Percentiles rank a stretch among this genome's conserved stretches.
Conservation (phyloP, 805 yeast species). For the Pichia membranifaciens region DNA sequence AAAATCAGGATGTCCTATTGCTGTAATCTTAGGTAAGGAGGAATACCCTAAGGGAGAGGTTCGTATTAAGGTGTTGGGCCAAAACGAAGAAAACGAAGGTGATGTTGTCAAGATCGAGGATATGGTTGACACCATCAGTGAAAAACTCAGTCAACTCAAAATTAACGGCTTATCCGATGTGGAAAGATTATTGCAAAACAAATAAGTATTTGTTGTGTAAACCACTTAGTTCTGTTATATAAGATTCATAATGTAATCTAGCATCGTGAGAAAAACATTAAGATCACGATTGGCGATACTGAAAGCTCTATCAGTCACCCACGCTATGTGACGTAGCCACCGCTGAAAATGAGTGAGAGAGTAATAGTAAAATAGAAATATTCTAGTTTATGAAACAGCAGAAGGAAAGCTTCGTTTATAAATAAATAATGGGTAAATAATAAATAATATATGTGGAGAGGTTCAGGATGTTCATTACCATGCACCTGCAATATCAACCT, state of each 20-base stretch:
- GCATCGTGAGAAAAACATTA: no score
- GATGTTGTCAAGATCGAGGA: conserved; percentile 61
- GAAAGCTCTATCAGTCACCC: no score
- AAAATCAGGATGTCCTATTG: conserved; percentile 82
- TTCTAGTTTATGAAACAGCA: no score
- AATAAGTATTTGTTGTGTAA: no score
- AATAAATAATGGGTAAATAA: neutral
- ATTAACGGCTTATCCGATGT: conserved; percentile 57
- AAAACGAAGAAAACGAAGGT: conserved; percentile 76
- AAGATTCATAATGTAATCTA: no score
- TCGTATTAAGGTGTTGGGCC: conserved; percentile 84
- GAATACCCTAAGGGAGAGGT: conserved; percentile 77
- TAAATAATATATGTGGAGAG: neutral
- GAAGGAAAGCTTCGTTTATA: neutral
- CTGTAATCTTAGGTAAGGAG: conserved; percentile 93
- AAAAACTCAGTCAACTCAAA: conserved; percentile 33
- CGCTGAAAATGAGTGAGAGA: no score
- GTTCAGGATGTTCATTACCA: conserved; percentile 8
- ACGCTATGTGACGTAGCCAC: no score
- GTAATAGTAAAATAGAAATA: neutral
- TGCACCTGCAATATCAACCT: conserved; percentile 15
- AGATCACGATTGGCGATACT: no score
- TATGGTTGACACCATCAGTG: conserved; percentile 44
- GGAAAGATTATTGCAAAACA: conserved; percentile 47
- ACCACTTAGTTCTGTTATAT: no score